These are phyloP conservation scores for Jaltomata sinuosa DNA, from an alignment of 257 asterid species.

Conservation along the genomic window DNA sequence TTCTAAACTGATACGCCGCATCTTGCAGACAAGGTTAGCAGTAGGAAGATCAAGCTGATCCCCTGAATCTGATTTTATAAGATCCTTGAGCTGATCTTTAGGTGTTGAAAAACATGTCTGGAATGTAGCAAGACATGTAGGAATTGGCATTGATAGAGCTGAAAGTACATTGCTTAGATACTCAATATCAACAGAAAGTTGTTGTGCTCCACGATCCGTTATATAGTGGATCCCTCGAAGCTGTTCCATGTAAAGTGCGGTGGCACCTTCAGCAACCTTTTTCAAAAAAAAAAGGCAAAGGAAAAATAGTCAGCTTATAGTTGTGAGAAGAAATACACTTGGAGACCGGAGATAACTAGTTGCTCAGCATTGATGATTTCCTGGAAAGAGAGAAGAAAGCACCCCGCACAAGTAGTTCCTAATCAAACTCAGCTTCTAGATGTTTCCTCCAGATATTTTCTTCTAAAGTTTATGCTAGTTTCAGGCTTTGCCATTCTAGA, in stretches of 20 bases:
- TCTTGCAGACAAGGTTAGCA: constrained; percentile 85
- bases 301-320: background rate
- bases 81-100: constrained; percentile 70
- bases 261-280: constrained; percentile 96
- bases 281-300: background rate
- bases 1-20: constrained; percentile 72
- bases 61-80: constrained; percentile 55
- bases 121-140: constrained; percentile 75
- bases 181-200: constrained; percentile 85
- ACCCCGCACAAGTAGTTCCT: background rate
- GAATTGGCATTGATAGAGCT: constrained; percentile 86
- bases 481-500: background rate
- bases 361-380: background rate
- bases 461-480: background rate
- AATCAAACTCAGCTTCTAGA: background rate
- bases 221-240: constrained; percentile 81
- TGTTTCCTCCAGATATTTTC: background rate
- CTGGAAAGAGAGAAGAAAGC: background rate
- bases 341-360: background rate
- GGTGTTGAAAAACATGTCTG: constrained; percentile 76
- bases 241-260: constrained; percentile 77
- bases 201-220: constrained; percentile 92
- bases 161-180: constrained; percentile 89
- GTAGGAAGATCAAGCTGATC: constrained; percentile 77
- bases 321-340: background rate